phyloP scores from a whole-genome alignment of 2,329 filamentous ascomycete genomes.

The Fusarium sp. region DNA sequence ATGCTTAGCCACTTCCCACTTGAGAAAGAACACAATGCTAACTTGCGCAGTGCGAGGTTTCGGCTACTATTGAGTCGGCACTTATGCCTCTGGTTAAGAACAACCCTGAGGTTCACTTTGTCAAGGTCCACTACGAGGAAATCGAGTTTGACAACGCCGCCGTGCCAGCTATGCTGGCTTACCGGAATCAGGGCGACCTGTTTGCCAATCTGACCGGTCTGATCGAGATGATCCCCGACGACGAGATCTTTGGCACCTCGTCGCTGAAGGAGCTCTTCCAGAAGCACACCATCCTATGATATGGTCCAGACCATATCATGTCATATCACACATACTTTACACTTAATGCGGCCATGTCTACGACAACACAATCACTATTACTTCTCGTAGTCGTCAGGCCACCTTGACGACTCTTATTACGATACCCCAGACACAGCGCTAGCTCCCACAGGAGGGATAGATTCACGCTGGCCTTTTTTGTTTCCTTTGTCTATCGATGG shows the following conservation, averaged over 20 bases:
- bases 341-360: conserved; percentile 46
- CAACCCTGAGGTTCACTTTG: conserved; percentile 81
- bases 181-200: conserved; percentile 87
- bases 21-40: conserved; percentile 25
- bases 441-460: conserved; percentile 25
- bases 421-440: conserved; percentile 42
- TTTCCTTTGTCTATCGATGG: conserved; percentile 29
- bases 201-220: conserved; percentile 91
- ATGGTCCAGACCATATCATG: conserved; percentile 17
- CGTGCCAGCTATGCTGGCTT: conserved; percentile 89
- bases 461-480: conserved; percentile 22
- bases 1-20: conserved; percentile 51
- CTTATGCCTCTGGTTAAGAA: conserved; percentile 79
- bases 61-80: conserved; percentile 81
- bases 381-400: conserved; percentile 16
- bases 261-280: conserved; percentile 65
- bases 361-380: conserved; percentile 27
- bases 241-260: conserved; percentile 68
- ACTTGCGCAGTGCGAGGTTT: conserved; percentile 77
- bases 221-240: conserved; percentile 84
- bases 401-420: conserved; percentile 33
- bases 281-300: conserved; percentile 65
- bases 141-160: conserved; percentile 94
- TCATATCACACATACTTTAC: conserved; percentile 15
- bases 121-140: conserved; percentile 91